Base-by-base conservation (phyloP, 148 eudicot species). In the Heliamphora exappendiculata region DNA sequence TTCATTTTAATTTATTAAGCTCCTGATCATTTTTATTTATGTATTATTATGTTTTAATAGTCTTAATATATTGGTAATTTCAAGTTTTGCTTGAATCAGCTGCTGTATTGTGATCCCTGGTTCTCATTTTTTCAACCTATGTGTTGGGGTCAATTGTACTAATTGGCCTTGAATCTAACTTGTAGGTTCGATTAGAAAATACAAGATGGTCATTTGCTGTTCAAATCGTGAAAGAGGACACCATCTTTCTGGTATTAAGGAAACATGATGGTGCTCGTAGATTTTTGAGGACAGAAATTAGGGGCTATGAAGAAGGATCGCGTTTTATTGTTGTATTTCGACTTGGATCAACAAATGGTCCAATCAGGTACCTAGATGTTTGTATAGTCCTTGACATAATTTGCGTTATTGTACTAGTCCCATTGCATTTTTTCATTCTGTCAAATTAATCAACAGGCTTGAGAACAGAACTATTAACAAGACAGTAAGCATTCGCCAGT, bases 281-380 rank as follows among this genome's bases (percentile, higher is more conserved):
- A 76, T 78, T 81, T 78, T 49, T 95, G 69, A 89, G 78, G 84
- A 83, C 84, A 55, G 99, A 95, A 84, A 84, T 95, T 81, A 93
- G 99, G 62, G 97, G 99, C 42, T 89, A 91, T 74, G 99, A 95
- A 75, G 99, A 95, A 84, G 99, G 99, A 73, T 95, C 99, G 7
- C 96, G 99, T 44, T 95, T 92, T 82, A 82, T 91, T 85, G 96
- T 92, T 79, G 96, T 95, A 37, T 92, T 95, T 76, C 97, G 99
- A 74, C 89, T 78, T 64, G 96, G 96, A 80, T 91, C 99, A 64
- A 77, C 73, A 45, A 76, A 76, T 70, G 96, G 93, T 64, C 96
- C 97, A 62, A 88, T 95, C 67, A 95, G 99, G 99, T 95, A 83
- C 59, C 70, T 29, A 20, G n/a, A 8, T 69, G 70, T 19, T 41